Conservation (phyloP, 306 rosid genomes). For the Parietaria judaica region DNA sequence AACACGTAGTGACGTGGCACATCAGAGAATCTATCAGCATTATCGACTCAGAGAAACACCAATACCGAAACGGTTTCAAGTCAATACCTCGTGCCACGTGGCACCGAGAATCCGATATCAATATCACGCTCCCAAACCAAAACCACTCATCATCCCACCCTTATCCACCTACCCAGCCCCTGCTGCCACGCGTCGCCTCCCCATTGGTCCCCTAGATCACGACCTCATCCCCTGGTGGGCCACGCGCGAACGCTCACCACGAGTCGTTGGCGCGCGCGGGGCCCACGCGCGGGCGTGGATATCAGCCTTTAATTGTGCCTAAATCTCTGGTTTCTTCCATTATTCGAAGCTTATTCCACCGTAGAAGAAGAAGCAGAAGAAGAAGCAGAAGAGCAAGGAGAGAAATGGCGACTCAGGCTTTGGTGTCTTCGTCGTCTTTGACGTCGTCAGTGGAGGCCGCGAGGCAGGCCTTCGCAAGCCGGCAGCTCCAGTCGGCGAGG, state of each 20-base stretch:
- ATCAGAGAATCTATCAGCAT: too few species aligned
- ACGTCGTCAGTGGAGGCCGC: conserved; percentile 62
- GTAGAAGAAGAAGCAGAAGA: neutral
- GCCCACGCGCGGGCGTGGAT: conserved; percentile 16
- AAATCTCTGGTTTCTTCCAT: neutral
- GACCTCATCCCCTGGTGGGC: conserved; percentile 41
- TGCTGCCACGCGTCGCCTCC: conserved; percentile 34
- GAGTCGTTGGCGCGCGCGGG: conserved; percentile 19
- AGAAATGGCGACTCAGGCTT: conserved; percentile 74
- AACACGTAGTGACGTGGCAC: too few species aligned
- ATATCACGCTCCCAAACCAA: neutral
- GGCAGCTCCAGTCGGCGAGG: conserved; percentile 39
- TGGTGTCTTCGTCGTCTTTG: conserved; percentile 74
- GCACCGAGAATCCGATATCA: neutral
- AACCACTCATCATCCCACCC: conserved; percentile 25
- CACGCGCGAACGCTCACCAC: conserved; percentile 35
- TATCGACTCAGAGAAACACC: too few species aligned
- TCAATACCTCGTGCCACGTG: conserved; percentile 15
- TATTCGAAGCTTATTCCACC: neutral
- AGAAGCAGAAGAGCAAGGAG: neutral
- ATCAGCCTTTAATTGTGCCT: conserved; percentile 3
- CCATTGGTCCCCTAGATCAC: conserved; percentile 65
- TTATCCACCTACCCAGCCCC: conserved; percentile 38
- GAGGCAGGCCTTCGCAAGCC: conserved; percentile 45
- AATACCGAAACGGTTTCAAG: too few species aligned